Percentiles rank a stretch among this genome's conserved stretches.
Evolutionary conservation across 441 rosid genomes (phyloP).

Genomic region (Populus hybrid): DNA sequence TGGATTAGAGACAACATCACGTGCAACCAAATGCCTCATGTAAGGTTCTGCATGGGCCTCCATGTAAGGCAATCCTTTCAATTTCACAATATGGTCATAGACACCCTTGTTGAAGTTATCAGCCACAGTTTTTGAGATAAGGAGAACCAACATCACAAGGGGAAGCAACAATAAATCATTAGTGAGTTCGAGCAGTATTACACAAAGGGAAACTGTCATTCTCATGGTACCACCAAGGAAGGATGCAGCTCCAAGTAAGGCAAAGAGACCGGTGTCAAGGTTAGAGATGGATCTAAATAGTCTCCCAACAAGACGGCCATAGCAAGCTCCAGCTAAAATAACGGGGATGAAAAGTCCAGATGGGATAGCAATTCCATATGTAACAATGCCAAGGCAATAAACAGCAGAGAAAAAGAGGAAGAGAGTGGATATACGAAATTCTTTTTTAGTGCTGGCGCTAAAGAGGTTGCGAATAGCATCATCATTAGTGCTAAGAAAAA

Average conservation of each 20-base stretch:
- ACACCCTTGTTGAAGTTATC: constrained; percentile 57
- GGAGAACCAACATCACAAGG: constrained; percentile 54
- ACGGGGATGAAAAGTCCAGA: constrained; percentile 72
- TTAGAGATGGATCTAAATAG: constrained; percentile 32
- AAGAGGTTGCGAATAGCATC: constrained; percentile 58
- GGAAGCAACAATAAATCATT: constrained; percentile 54
- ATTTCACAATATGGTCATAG: constrained; percentile 51
- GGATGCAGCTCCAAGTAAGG: constrained; percentile 62
- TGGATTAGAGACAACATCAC: constrained; percentile 51
- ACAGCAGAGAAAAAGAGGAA: constrained; percentile 48
- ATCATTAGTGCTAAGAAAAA: constrained; percentile 54
- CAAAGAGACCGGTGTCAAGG: constrained; percentile 49
- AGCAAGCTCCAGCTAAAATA: constrained; percentile 60
- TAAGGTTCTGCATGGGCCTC: constrained; percentile 63
- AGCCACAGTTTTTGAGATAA: constrained; percentile 54
- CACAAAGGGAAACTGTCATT: constrained; percentile 59
- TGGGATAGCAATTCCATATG: constrained; percentile 63
- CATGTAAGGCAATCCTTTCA: constrained; percentile 59
- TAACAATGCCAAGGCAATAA: constrained; percentile 50
- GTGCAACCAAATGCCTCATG: constrained; percentile 47
- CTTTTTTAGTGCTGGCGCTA: constrained; percentile 33
- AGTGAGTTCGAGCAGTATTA: constrained; percentile 62
- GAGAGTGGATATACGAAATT: constrained; percentile 45
- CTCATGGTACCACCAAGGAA: constrained; percentile 71
- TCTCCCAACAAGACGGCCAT: constrained; percentile 54